These are phyloP conservation scores for Escovopsis sp. DNA, from an alignment of 2,329 filamentous ascomycete species.

Conservation along the genomic window DNA sequence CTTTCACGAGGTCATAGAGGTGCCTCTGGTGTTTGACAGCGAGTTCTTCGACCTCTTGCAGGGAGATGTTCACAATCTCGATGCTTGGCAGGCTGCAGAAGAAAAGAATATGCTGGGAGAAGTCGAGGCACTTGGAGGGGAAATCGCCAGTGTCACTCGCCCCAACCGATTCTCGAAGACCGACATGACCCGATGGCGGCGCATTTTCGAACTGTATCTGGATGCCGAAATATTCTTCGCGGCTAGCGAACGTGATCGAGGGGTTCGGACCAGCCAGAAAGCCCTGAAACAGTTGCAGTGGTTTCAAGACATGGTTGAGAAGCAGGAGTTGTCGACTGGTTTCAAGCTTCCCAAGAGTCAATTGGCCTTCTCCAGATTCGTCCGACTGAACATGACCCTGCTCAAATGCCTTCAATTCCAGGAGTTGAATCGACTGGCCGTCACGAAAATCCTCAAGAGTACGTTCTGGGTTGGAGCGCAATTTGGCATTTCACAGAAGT, in stretches of 20 bases:
- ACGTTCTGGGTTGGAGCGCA: slow-evolving; percentile 10
- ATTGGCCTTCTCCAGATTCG: slow-evolving; percentile 50
- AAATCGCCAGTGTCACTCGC: slow-evolving; percentile 49
- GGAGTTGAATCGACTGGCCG: slow-evolving; percentile 65
- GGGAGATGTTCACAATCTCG: slow-evolving; percentile 54
- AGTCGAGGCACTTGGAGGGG: slow-evolving; percentile 48
- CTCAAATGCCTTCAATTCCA: slow-evolving; percentile 72
- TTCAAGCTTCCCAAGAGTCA: slow-evolving; percentile 55
- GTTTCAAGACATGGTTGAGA: slow-evolving; percentile 55
- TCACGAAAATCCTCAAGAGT: slow-evolving; percentile 79
- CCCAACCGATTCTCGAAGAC: slow-evolving; percentile 47
- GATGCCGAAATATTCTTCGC: slow-evolving; percentile 75
- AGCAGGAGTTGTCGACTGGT: slow-evolving; percentile 40
- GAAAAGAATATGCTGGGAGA: slow-evolving; percentile 46
- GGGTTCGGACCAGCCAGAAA: slow-evolving; percentile 47
- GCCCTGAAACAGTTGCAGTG: slow-evolving; percentile 54
- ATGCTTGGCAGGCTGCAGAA: slow-evolving; percentile 52
- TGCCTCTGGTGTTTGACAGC: slow-evolving; percentile 61
- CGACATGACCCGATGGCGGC: slow-evolving; percentile 63
- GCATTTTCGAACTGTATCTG: slow-evolving; percentile 69
- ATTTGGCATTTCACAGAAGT: too few species aligned
- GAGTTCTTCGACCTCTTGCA: slow-evolving; percentile 70
- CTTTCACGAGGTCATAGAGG: slow-evolving; percentile 38
- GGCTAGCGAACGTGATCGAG: slow-evolving; percentile 55
- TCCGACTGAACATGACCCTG: slow-evolving; percentile 59